These are phyloP conservation scores for Dissophora globulifera DNA, from an alignment of 192 early-diverging fungal species.

Conservation along the genomic window DNA sequence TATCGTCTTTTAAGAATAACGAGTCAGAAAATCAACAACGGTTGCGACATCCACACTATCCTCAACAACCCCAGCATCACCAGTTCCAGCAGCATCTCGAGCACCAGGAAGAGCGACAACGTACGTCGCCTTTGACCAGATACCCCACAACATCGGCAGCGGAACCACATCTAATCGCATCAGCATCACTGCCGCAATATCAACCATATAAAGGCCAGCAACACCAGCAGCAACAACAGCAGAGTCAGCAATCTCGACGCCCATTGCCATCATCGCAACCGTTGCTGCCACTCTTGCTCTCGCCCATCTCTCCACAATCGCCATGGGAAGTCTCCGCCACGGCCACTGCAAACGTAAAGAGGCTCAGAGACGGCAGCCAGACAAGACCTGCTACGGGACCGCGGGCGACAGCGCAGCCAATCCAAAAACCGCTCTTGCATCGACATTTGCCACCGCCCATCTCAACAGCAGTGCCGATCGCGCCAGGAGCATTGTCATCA, in stretches of 20 bases:
- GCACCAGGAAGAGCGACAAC: too few relatives aligned
- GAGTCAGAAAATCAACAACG: too few relatives aligned
- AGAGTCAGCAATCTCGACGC: not conserved
- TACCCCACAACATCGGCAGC: not conserved
- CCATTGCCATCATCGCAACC: too few relatives aligned
- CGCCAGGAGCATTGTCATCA: not conserved
- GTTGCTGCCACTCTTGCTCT: not conserved
- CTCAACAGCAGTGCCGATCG: too few relatives aligned
- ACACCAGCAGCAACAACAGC: not conserved
- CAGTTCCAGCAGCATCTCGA: too few relatives aligned
- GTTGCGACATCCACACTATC: too few relatives aligned
- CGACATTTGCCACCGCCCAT: too few relatives aligned
- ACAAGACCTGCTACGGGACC: too few relatives aligned
- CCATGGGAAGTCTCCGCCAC: not conserved
- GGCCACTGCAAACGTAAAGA: not conserved
- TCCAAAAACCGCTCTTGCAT: not conserved
- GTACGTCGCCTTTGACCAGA: too few relatives aligned
- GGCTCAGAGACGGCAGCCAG: not conserved
- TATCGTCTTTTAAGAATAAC: too few relatives aligned
- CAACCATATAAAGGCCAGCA: not conserved
- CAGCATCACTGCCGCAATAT: not conserved
- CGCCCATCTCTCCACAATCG: constrained; percentile 5
- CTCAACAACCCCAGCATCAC: too few relatives aligned
- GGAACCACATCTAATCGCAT: not conserved
- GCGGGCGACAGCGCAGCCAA: too few relatives aligned